Percentiles rank a stretch among this genome's conserved stretches.
Conservation (phyloP, 192 early-diverging fungal genomes). For the Podochytrium sp. region DNA sequence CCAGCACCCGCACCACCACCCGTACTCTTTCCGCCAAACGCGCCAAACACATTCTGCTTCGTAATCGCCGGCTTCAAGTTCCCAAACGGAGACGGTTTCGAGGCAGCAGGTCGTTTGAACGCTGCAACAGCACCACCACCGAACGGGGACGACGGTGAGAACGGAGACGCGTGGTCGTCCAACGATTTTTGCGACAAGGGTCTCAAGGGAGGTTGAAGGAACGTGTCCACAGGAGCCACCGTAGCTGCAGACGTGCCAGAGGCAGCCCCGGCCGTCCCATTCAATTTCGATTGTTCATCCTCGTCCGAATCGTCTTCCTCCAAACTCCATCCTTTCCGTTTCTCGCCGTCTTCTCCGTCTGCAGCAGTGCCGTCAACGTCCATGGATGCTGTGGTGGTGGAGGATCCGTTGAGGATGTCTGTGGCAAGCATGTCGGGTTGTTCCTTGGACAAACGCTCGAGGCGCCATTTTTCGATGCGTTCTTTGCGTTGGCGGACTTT, state of each 20-base stretch:
- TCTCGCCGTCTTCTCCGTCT: constrained; percentile 10
- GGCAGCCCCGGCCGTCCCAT: background rate
- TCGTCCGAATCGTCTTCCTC: constrained; percentile 73
- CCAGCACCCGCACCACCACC: too few species aligned
- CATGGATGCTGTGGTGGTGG: background rate
- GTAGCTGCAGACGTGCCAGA: background rate
- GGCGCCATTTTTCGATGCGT: constrained; percentile 81
- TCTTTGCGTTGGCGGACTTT: constrained; percentile 76
- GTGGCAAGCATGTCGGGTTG: constrained; percentile 36
- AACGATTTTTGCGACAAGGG: constrained; percentile 4
- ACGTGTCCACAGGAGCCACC: background rate
- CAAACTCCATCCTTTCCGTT: constrained; percentile 60
- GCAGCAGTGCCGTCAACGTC: constrained; percentile 18
- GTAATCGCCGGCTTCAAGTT: background rate
- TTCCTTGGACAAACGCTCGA: constrained; percentile 59
- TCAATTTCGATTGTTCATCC: constrained; percentile 28
- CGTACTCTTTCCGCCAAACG: background rate
- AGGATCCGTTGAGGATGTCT: background rate
- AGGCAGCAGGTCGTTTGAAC: background rate
- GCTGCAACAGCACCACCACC: background rate
- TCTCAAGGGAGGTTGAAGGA: background rate
- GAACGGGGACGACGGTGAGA: background rate
- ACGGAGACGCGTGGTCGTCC: background rate
- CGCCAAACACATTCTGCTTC: background rate
- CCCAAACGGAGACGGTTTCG: background rate